Percentiles rank a stretch among this genome's conserved stretches.
phyloP scores from a whole-genome alignment of 768 basidiomycete species.

The Russula brevipes region DNA sequence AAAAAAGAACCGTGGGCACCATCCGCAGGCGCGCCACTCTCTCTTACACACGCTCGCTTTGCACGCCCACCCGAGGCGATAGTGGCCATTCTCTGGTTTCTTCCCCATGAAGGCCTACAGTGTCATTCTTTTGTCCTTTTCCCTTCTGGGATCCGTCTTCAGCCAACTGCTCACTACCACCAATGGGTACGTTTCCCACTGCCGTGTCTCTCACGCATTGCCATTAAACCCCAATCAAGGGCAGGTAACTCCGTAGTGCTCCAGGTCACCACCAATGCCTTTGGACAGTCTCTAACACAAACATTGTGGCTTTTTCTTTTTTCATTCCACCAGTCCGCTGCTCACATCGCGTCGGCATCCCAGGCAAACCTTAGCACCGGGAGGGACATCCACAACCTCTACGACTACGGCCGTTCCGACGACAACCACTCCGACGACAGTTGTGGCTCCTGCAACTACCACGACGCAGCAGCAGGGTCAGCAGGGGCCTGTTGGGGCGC shows the following conservation, averaged over 20 bases:
- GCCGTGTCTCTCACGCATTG: slow-evolving; percentile 6
- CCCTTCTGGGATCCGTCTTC: slow-evolving; percentile 26
- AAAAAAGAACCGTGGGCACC: neutral
- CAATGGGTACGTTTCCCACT: slow-evolving; percentile 40
- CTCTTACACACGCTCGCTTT: neutral
- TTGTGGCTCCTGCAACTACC: slow-evolving; percentile 15
- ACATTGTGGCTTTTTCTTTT: slow-evolving; percentile 37
- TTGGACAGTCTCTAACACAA: slow-evolving; percentile 40
- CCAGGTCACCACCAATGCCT: slow-evolving; percentile 39
- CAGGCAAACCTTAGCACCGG: slow-evolving; percentile 25
- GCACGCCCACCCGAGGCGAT: neutral
- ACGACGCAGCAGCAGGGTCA: slow-evolving; percentile 6
- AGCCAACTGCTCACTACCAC: slow-evolving; percentile 39
- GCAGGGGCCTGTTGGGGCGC: slow-evolving; percentile 56
- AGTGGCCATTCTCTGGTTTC: slow-evolving; percentile 11
- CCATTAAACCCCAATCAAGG: slow-evolving; percentile 28
- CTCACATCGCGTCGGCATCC: neutral
- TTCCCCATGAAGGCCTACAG: slow-evolving; percentile 15
- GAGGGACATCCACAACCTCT: slow-evolving; percentile 21
- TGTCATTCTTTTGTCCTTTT: slow-evolving; percentile 18
- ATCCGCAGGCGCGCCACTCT: neutral
- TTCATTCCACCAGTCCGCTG: neutral
- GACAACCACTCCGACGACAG: slow-evolving; percentile 23
- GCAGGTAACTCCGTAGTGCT: slow-evolving; percentile 51
- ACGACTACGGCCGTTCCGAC: slow-evolving; percentile 29